Evolutionary conservation across 768 basidiomycete species (phyloP), one percentile per base, ranked within the genome.

Genomic region (Hydnum rufescens): DNA sequence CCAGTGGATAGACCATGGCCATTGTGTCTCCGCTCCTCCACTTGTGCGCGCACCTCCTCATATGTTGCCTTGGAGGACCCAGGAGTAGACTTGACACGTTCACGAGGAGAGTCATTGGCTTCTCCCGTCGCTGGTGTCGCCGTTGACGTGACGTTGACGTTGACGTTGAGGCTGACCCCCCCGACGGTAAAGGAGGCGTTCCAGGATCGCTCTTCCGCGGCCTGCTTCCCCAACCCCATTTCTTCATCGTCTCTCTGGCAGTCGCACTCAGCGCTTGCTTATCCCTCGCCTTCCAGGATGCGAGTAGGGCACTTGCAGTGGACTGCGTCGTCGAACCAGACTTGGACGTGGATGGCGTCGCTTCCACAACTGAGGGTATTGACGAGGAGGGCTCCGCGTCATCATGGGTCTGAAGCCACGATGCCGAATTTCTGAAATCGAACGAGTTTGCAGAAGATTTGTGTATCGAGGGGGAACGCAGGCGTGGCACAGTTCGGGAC

Each of bases 231-330:
- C 92, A 63, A 23, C 88, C 80, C 88, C 88, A 93, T 62, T 93
- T 93, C 54, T 81, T 78, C 72, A 95, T 80, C 5, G 83, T 74
- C 61, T 95, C 92, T 62, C 81, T 83, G 8, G 89, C 85, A 0
- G 82, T 77, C 58, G 83, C 80, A 57, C 78, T 80, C 42, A 92
- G 67, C 4, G 84, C 83, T 63, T 90, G 82, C 62, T 88, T 92
- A 64, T 92, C 90, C 2, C 68, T 69, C 23, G 66, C 76, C 62
- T 82, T 83, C 51, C 86, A 71, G 23, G 81, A 78, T 18, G 82
- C 76, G 46, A 93, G 73, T 67, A 95, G 82, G 18, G 79, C 67
- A n/a, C 73, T 57, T 1, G 73, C 64, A 23, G 78, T 69, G 51
- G 71, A 73, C n/a, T n/a, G n/a, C n/a, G n/a, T n/a, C n/a, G n/a